Conservation (phyloP, 1,284 basidiomycete genomes). For the Ceratobasidium theobromae region DNA sequence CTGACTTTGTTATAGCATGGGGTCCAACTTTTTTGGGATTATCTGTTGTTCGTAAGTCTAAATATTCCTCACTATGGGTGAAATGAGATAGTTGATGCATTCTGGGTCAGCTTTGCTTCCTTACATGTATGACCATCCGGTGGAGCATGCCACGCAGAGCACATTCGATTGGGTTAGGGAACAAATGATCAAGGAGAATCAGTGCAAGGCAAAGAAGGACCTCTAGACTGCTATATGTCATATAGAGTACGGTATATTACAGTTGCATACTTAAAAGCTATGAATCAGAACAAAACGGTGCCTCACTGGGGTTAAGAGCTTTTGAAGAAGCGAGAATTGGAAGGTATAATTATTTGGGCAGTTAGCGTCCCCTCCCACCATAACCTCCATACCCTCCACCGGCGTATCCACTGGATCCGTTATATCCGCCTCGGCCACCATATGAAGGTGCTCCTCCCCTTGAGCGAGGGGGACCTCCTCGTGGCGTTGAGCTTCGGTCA, state of each 20-base stretch:
- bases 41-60: constrained; percentile 44
- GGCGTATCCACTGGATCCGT: constrained; percentile 18
- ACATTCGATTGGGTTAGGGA: constrained; percentile 68
- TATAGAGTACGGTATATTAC: constrained; percentile 28
- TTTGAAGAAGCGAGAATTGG: too few species aligned
- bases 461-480: too few species aligned
- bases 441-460: constrained; percentile 2
- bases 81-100: background rate
- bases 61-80: constrained; percentile 54
- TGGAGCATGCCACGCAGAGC: constrained; percentile 65
- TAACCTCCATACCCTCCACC: constrained; percentile 34
- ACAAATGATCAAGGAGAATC: constrained; percentile 39
- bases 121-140: constrained; percentile 81
- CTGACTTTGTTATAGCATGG: constrained; percentile 51
- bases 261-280: background rate
- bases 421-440: constrained; percentile 17
- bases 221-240: constrained; percentile 27
- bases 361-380: constrained; percentile 14
- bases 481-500: background rate
- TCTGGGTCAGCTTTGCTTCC: constrained; percentile 63
- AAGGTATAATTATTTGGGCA: too few species aligned
- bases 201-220: constrained; percentile 35
- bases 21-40: constrained; percentile 77
- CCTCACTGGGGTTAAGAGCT: too few species aligned
- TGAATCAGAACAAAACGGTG: background rate